Conservation (phyloP, 1,139 yeast species). For the Trichomonascaceae sp. region DNA sequence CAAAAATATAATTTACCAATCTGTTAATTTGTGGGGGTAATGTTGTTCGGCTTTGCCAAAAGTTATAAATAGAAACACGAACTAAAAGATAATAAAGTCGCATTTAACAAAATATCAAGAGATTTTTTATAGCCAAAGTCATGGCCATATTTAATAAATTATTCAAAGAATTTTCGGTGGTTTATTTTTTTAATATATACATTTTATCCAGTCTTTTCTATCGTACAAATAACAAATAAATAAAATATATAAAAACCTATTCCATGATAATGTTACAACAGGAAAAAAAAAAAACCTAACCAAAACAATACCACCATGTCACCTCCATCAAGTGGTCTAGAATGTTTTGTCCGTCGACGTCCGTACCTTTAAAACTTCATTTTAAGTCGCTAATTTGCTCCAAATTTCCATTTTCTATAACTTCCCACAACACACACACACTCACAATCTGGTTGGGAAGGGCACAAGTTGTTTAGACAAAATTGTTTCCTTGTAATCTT, state of each 20-base stretch:
- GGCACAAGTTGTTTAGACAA: neutral
- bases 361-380: neutral
- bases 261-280: neutral
- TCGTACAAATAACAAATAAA: neutral
- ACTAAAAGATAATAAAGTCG: neutral
- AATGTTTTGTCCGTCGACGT: neutral
- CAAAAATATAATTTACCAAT: neutral
- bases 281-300: neutral
- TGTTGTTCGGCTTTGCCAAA: neutral
- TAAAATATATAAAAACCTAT: too few species aligned
- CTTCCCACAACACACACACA: neutral
- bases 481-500: neutral
- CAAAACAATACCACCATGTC: neutral
- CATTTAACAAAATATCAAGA: neutral
- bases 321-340: neutral
- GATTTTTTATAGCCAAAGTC: neutral
- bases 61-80: neutral
- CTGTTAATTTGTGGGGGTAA: neutral
- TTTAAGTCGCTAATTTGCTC: neutral
- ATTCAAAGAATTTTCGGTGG: neutral
- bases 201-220: too few species aligned
- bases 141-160: neutral
- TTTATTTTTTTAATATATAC: too few species aligned
- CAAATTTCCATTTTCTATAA: neutral
- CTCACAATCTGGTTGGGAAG: neutral